These are phyloP conservation scores for Pythium coloratum DNA, from an alignment of 352 stramenopile species.

Conservation along the genomic window DNA sequence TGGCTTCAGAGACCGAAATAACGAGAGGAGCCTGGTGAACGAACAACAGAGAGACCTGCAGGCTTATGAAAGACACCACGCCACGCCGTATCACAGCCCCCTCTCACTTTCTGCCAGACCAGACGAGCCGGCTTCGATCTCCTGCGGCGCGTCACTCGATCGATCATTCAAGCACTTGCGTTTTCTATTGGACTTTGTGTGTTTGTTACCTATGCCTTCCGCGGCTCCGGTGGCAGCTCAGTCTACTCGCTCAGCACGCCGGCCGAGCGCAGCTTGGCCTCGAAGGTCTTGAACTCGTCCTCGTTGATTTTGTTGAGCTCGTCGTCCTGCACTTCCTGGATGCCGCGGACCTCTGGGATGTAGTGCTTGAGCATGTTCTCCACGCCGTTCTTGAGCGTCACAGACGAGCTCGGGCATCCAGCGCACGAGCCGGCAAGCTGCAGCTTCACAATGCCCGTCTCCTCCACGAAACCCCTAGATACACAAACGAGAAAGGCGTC, in stretches of 20 bases:
- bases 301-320: conserved; percentile 76
- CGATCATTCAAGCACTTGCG: background rate
- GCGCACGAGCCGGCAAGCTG: conserved; percentile 96
- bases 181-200: conserved; percentile 3
- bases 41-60: background rate
- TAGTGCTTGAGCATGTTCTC: conserved; percentile 99
- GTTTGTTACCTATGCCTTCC: background rate
- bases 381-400: conserved; percentile 99
- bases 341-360: conserved; percentile 96
- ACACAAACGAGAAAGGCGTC: background rate
- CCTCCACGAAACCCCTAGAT: conserved; percentile 92
- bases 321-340: conserved; percentile 82
- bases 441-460: conserved; percentile 89
- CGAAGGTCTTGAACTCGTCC: conserved; percentile 80
- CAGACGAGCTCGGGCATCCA: conserved; percentile 95
- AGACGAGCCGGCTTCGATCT: too few relatives aligned
- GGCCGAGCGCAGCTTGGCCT: conserved; percentile 79
- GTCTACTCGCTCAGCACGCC: conserved; percentile 79
- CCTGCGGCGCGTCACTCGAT: background rate
- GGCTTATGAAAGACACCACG: background rate
- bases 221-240: background rate
- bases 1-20: conserved; percentile 2
- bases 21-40: background rate
- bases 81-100: background rate
- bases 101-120: background rate